Evolutionary conservation across 1,139 yeast genomes (phyloP).

Genomic region (Pichia kudriavzevii): DNA sequence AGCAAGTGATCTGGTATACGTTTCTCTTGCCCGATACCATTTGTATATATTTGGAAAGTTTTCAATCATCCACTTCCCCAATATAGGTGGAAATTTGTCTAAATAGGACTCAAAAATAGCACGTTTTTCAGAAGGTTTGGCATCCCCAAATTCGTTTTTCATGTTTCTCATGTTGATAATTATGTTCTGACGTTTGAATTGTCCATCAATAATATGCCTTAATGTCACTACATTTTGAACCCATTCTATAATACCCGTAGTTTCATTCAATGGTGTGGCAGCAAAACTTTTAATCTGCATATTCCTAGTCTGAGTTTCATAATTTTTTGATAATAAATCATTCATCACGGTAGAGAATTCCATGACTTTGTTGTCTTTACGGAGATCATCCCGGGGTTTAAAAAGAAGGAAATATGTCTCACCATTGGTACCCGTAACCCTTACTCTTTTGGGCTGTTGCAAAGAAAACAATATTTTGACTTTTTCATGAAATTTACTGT

Average conservation of each 20-base stretch:
- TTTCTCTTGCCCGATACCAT: conserved; percentile 78
- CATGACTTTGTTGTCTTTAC: conserved; percentile 92
- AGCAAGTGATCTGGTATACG: conserved; percentile 73
- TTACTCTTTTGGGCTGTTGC: conserved; percentile 79
- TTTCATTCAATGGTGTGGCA: conserved; percentile 81
- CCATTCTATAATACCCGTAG: conserved; percentile 89
- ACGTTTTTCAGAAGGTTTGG: conserved; percentile 29
- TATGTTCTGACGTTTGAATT: conserved; percentile 11
- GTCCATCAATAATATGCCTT: conserved; percentile 49
- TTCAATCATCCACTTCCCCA: conserved; percentile 82
- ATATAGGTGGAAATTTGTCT: conserved; percentile 57
- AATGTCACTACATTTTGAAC: conserved; percentile 79
- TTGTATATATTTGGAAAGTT: conserved; percentile 82
- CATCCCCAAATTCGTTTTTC: conserved; percentile 13
- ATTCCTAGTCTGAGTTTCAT: conserved; percentile 66
- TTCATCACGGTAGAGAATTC: conserved; percentile 88
- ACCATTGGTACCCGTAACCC: conserved; percentile 75
- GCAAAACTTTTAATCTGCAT: conserved; percentile 75
- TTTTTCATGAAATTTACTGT: conserved; percentile 48
- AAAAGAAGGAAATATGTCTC: conserved; percentile 64
- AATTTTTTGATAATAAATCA: conserved; percentile 55
- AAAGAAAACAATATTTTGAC: conserved; percentile 71
- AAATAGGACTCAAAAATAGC: conserved; percentile 31
- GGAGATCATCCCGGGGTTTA: conserved; percentile 80
- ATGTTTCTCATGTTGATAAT: conserved; percentile 8